Conservation (phyloP, 352 stramenopile genomes). For the Pythium coloratum region DNA sequence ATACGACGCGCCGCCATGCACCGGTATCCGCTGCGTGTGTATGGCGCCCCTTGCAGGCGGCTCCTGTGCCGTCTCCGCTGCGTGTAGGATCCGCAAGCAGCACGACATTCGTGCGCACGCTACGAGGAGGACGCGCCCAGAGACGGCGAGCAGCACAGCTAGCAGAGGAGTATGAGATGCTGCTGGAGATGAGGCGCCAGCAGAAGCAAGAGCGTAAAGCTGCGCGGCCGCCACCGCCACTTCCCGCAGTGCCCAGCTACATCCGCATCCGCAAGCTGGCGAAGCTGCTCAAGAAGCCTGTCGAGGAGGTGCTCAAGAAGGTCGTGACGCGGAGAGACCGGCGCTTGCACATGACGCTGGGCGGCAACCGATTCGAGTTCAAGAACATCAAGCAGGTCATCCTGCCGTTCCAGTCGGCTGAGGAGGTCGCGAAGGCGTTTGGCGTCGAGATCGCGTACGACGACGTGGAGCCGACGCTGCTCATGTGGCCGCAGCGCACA, state of each 20-base stretch:
- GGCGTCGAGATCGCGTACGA: constrained; percentile 49
- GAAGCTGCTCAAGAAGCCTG: constrained; percentile 60
- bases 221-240: constrained; percentile 11
- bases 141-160: constrained; percentile 10
- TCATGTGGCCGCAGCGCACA: constrained; percentile 24
- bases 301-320: constrained; percentile 72
- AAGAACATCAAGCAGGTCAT: constrained; percentile 78
- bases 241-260: constrained; percentile 39
- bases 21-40: neutral
- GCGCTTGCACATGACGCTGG: constrained; percentile 55
- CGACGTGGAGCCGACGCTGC: constrained; percentile 56
- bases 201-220: constrained; percentile 12
- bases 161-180: constrained; percentile 20
- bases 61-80: neutral
- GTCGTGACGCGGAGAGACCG: constrained; percentile 58
- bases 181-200: constrained; percentile 13
- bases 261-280: constrained; percentile 77
- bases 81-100: neutral
- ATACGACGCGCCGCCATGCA: neutral
- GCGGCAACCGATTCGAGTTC: constrained; percentile 56
- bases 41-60: constrained; percentile 1
- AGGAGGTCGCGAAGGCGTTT: constrained; percentile 54
- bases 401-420: constrained; percentile 61
- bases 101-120: constrained; percentile 19
- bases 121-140: constrained; percentile 15